These are phyloP conservation scores for Cercophora samala DNA, from an alignment of 495 filamentous ascomycete species.

Conservation along the genomic window DNA sequence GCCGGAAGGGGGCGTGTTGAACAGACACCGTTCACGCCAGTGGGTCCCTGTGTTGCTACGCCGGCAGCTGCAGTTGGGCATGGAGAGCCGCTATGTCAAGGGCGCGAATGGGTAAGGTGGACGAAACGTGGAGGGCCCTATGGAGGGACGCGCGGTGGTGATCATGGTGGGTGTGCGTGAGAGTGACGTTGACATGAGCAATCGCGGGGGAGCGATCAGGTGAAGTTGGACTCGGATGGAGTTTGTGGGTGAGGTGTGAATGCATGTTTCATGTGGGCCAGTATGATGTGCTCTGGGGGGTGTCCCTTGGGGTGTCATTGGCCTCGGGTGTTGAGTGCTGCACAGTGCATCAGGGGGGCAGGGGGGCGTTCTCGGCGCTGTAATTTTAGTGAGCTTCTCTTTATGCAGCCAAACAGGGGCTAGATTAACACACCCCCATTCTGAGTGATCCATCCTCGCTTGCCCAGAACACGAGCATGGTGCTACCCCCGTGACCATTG, in stretches of 20 bases:
- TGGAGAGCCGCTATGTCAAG: slow-evolving; percentile 42
- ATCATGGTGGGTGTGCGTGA: slow-evolving; percentile 6
- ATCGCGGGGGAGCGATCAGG: neutral
- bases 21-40: slow-evolving; percentile 15
- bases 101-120: slow-evolving; percentile 33
- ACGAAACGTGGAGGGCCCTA: slow-evolving; percentile 30
- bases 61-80: slow-evolving; percentile 34
- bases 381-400: slow-evolving; percentile 13
- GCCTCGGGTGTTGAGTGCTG: neutral
- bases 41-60: slow-evolving; percentile 34
- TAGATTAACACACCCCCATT: slow-evolving; percentile 7
- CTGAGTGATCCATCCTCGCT: neutral
- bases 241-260: slow-evolving; percentile 9
- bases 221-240: neutral
- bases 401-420: slow-evolving; percentile 17
- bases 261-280: slow-evolving; percentile 12
- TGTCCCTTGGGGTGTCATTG: slow-evolving; percentile 10
- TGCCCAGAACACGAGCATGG: neutral
- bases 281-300: slow-evolving; percentile 1
- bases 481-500: slow-evolving; percentile 10
- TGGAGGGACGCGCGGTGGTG: slow-evolving; percentile 14
- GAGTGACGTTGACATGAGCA: neutral
- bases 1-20: slow-evolving; percentile 9
- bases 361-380: neutral
- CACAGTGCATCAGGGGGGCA: neutral